phyloP scores from a whole-genome alignment of 2,329 filamentous ascomycete species.

The Colletotrichum sp. region DNA sequence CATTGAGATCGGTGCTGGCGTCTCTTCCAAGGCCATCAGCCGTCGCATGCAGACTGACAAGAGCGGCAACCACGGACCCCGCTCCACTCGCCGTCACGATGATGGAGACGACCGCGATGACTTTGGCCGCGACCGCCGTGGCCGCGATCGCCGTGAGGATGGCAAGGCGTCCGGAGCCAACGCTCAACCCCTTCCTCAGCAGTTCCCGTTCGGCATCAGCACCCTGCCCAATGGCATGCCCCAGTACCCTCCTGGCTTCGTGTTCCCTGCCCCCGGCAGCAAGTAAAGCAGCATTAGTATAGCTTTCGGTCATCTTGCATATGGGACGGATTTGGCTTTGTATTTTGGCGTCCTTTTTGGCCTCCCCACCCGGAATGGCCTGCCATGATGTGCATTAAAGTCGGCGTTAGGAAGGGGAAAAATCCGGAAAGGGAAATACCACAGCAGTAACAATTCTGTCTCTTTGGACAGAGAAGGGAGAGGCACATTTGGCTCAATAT shows the following conservation, averaged over 20 bases:
- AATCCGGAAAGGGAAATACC: conserved; percentile 9
- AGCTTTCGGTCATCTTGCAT: neutral
- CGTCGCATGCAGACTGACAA: conserved; percentile 73
- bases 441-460: neutral
- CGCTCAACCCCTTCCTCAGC: conserved; percentile 26
- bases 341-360: conserved; percentile 3
- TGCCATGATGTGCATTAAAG: conserved; percentile 4
- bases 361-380: neutral
- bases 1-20: conserved; percentile 96
- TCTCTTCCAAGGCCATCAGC: conserved; percentile 88
- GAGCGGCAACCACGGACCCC: conserved; percentile 67
- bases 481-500: neutral
- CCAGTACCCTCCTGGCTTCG: conserved; percentile 43
- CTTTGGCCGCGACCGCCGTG: conserved; percentile 33
- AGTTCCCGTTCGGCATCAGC: conserved; percentile 44
- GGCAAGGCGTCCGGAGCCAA: conserved; percentile 24
- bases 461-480: neutral
- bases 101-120: conserved; percentile 35
- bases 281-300: neutral
- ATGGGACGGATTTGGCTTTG: neutral
- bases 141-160: conserved; percentile 29
- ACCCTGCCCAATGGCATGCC: conserved; percentile 48
- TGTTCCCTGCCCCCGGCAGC: conserved; percentile 38
- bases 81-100: conserved; percentile 54
- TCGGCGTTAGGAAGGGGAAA: conserved; percentile 6